phyloP scores from a whole-genome alignment of 345 rosid species.

The Lenwebbia sp. region DNA sequence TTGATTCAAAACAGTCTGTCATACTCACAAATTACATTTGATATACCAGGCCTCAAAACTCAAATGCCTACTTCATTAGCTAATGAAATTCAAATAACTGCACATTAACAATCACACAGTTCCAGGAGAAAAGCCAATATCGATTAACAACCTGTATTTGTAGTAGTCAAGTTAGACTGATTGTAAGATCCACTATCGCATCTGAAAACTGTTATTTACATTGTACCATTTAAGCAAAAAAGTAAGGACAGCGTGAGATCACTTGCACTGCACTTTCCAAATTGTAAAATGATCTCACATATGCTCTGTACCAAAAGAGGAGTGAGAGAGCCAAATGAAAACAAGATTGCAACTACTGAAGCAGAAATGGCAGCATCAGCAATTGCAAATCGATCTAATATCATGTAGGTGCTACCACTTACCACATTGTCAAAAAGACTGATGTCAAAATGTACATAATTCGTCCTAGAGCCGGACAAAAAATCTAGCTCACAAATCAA shows the following conservation, averaged over 20 bases:
- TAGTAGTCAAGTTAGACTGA: neutral
- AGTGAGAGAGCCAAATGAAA: neutral
- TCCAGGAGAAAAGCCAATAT: neutral
- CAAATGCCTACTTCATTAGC: neutral
- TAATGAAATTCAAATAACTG: neutral
- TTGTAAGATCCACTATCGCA: neutral
- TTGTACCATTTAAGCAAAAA: neutral
- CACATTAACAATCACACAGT: neutral
- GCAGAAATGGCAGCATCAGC: neutral
- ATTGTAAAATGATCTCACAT: neutral
- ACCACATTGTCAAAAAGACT: neutral
- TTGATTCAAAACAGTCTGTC: neutral
- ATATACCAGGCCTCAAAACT: neutral
- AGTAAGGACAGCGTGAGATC: neutral
- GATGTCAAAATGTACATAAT: neutral
- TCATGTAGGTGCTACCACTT: neutral
- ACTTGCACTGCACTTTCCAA: neutral
- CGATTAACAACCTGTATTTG: neutral
- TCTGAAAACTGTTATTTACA: neutral
- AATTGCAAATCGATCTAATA: neutral
- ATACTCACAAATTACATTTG: neutral
- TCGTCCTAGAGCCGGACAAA: neutral
- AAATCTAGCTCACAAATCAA: neutral
- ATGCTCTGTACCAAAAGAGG: neutral
- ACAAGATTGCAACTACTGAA: neutral